Evolutionary conservation across 2,329 filamentous ascomycete species (phyloP).

Genomic region (Colletotrichum orbiculare): DNA sequence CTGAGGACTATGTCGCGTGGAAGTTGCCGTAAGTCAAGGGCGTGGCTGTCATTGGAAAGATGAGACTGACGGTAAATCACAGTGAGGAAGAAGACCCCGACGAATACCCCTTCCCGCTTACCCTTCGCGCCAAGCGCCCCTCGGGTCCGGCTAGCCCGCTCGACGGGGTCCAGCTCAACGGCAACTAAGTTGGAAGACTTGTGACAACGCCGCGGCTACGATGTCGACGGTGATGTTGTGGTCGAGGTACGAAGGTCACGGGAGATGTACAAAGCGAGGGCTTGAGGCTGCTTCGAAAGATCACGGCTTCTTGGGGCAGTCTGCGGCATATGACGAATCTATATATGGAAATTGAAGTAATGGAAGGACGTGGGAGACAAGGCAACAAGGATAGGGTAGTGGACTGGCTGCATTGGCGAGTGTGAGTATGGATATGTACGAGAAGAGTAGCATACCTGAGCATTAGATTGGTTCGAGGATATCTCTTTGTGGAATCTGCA

Average conservation of each 20-base stretch:
- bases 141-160: constrained; percentile 53
- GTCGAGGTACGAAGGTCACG: background rate
- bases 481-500: constrained; percentile 18
- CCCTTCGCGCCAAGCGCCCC: constrained; percentile 64
- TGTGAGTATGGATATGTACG: constrained; percentile 35
- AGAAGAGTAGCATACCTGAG: constrained; percentile 34
- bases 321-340: constrained; percentile 26
- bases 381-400: constrained; percentile 18
- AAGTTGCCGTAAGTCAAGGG: constrained; percentile 86
- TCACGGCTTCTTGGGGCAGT: constrained; percentile 2
- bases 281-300: background rate
- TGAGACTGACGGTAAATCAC: constrained; percentile 44
- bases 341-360: constrained; percentile 34
- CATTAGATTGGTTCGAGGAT: constrained; percentile 35
- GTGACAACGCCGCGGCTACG: background rate
- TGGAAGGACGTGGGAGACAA: constrained; percentile 14
- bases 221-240: background rate
- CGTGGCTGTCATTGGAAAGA: background rate
- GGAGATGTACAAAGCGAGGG: constrained; percentile 18
- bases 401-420: constrained; percentile 22
- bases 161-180: constrained; percentile 50
- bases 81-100: constrained; percentile 94
- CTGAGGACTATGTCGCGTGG: constrained; percentile 98
- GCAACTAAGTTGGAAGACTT: constrained; percentile 24
- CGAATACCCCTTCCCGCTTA: constrained; percentile 71